Evolutionary conservation across 1,284 basidiomycete genomes (phyloP).

Genomic region (Tilletiaria anomala): DNA sequence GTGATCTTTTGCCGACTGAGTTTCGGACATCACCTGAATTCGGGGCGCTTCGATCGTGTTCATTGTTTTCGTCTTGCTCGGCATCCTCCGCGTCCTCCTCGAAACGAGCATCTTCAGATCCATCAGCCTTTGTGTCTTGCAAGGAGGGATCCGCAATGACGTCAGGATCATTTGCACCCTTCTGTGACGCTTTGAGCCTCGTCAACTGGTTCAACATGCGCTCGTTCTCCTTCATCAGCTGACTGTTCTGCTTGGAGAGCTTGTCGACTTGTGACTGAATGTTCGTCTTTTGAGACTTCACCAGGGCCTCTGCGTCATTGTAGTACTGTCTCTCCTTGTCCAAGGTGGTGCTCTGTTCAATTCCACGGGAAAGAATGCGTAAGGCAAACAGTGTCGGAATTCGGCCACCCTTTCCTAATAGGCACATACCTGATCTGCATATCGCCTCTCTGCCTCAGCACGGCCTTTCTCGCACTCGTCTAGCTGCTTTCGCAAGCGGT

Average conservation of each 20-base stretch:
- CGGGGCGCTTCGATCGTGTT: not conserved
- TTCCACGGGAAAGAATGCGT: not conserved
- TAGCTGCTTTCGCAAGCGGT: conserved; percentile 20
- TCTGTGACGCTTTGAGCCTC: conserved; percentile 12
- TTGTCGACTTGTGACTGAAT: conserved; percentile 15
- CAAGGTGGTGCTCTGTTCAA: conserved; percentile 16
- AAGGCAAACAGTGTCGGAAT: not conserved
- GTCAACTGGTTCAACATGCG: conserved; percentile 13
- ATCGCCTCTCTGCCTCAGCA: conserved; percentile 19
- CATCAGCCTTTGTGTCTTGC: too few species aligned
- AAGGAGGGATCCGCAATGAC: too few species aligned
- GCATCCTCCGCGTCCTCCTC: too few species aligned
- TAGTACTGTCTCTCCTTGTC: conserved; percentile 32
- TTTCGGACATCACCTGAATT: not conserved
- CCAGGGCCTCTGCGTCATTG: conserved; percentile 18
- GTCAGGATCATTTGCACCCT: too few species aligned
- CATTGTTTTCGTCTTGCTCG: too few species aligned
- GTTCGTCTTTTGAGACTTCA: conserved; percentile 19
- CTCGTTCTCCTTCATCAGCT: conserved; percentile 19
- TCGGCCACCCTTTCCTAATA: too few species aligned
- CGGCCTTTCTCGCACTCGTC: conserved; percentile 16
- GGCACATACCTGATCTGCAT: too few species aligned
- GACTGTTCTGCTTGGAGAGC: conserved; percentile 14
- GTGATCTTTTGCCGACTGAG: not conserved
- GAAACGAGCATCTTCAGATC: too few species aligned